phyloP scores from a whole-genome alignment of 2,329 filamentous ascomycete species.

The Xylaria multiplex region DNA sequence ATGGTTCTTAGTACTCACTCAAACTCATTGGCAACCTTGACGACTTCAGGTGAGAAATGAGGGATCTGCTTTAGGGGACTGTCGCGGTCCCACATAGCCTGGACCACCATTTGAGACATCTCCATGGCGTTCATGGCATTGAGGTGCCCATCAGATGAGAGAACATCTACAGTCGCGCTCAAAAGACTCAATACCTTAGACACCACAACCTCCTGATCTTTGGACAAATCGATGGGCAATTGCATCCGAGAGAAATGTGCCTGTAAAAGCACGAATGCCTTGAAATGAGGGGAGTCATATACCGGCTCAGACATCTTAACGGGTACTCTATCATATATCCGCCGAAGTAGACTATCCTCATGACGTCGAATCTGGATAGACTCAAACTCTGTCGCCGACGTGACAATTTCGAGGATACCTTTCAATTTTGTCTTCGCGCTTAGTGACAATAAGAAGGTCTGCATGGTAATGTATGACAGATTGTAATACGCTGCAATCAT shows the following conservation, averaged over 20 bases:
- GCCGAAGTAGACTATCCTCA: slow-evolving; percentile 85
- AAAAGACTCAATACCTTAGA: slow-evolving; percentile 86
- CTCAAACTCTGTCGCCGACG: slow-evolving; percentile 96
- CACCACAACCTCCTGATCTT: slow-evolving; percentile 91
- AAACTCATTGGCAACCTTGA: slow-evolving; percentile 83
- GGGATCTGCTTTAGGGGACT: slow-evolving; percentile 97
- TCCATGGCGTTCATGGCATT: slow-evolving; percentile 99
- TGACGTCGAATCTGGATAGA: slow-evolving; percentile 92
- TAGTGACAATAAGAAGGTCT: slow-evolving; percentile 94
- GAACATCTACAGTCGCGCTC: slow-evolving; percentile 91
- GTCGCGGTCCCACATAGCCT: slow-evolving; percentile 99
- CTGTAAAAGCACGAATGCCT: slow-evolving; percentile 95
- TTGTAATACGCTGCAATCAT: slow-evolving; percentile 99
- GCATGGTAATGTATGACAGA: slow-evolving; percentile 99
- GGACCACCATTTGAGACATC: slow-evolving; percentile 98
- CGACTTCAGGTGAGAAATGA: slow-evolving; percentile 85
- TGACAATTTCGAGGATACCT: slow-evolving; percentile 95
- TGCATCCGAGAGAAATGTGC: slow-evolving; percentile 98
- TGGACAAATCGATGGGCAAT: slow-evolving; percentile 91
- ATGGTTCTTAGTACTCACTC: slow-evolving; percentile 63
- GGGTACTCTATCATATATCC: slow-evolving; percentile 92
- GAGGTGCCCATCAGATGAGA: slow-evolving; percentile 93
- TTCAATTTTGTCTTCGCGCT: slow-evolving; percentile 92
- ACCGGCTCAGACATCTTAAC: slow-evolving; percentile 91
- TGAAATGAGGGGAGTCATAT: slow-evolving; percentile 97